phyloP scores from a whole-genome alignment of 106 monocot genomes.

The Hemerocallis citrina region DNA sequence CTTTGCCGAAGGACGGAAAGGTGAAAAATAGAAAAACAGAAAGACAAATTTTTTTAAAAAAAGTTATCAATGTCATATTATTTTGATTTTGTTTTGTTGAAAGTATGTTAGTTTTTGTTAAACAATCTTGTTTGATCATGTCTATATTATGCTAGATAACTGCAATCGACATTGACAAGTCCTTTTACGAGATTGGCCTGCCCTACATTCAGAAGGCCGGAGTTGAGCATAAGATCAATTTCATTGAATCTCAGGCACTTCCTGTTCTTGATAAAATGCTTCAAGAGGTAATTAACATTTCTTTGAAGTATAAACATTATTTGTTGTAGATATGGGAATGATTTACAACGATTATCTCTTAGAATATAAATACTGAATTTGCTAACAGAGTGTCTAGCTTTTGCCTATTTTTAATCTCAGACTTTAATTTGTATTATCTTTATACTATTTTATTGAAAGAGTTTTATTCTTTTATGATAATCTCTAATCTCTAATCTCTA shows the following conservation, averaged over 20 bases:
- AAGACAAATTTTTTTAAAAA: constrained; percentile 13
- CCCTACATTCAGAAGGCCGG: constrained; percentile 47
- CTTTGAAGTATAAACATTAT: too few species aligned
- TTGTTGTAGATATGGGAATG: too few species aligned
- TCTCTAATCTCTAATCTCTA: too few species aligned
- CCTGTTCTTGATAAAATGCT: constrained; percentile 35
- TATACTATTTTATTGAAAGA: too few species aligned
- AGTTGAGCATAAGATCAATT: constrained; percentile 39
- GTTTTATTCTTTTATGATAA: too few species aligned
- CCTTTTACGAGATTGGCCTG: constrained; percentile 26
- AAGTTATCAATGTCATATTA: not conserved
- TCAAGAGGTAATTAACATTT: constrained; percentile 35
- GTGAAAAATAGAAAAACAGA: constrained; percentile 15
- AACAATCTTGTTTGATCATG: too few species aligned
- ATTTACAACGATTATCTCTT: too few species aligned
- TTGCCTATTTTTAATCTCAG: too few species aligned
- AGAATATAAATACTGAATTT: too few species aligned
- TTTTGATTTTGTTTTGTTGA: not conserved
- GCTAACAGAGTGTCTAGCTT: too few species aligned
- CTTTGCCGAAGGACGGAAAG: constrained; percentile 17
- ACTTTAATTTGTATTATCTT: too few species aligned
- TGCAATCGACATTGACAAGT: constrained; percentile 27
- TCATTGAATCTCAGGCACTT: constrained; percentile 35
- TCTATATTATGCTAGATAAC: constrained; percentile 16
- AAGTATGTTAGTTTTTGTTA: not conserved